Evolutionary conservation across 2,329 filamentous ascomycete genomes (phyloP).

Genomic region (Aciculosporium take): DNA sequence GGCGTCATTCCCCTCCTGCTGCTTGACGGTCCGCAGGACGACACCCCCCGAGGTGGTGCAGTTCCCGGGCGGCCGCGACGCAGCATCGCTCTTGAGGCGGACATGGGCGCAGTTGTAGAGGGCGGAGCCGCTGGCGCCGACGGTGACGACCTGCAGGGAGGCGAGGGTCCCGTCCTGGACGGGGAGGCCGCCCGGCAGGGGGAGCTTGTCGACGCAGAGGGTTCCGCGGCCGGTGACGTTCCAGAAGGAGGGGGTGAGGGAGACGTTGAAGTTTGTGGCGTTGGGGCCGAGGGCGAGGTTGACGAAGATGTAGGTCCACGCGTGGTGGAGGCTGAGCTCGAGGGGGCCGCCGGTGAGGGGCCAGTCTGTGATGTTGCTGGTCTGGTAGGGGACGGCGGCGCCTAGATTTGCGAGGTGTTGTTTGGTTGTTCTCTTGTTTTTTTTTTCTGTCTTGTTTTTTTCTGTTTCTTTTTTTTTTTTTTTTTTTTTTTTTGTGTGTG

Average conservation of each 20-base stretch:
- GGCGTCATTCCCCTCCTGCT: constrained; percentile 12
- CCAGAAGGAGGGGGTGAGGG: constrained; percentile 44
- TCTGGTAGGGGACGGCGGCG: constrained; percentile 30
- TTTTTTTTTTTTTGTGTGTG: too few relatives aligned
- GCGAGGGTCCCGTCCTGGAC: constrained; percentile 43
- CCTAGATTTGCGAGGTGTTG: constrained; percentile 18
- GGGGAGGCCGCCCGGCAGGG: constrained; percentile 36
- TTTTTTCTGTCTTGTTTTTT: background rate
- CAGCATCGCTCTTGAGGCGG: constrained; percentile 42
- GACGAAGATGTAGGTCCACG: constrained; percentile 38
- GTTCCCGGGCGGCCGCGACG: constrained; percentile 28
- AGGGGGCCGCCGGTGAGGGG: constrained; percentile 35
- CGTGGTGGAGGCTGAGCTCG: constrained; percentile 34
- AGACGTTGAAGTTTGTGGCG: constrained; percentile 52
- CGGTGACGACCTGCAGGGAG: constrained; percentile 55
- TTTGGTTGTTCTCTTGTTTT: background rate
- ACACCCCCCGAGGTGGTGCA: constrained; percentile 27
- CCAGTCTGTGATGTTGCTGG: constrained; percentile 37
- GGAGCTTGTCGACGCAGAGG: constrained; percentile 50
- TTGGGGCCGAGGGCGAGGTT: constrained; percentile 37
- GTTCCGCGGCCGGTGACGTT: constrained; percentile 46
- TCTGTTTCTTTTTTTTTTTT: background rate
- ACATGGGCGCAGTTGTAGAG: constrained; percentile 69
- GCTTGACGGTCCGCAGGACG: constrained; percentile 19
- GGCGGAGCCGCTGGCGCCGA: constrained; percentile 41